These are phyloP conservation scores for Fusarium algeriense DNA, from an alignment of 2,329 filamentous ascomycete species.

Conservation along the genomic window DNA sequence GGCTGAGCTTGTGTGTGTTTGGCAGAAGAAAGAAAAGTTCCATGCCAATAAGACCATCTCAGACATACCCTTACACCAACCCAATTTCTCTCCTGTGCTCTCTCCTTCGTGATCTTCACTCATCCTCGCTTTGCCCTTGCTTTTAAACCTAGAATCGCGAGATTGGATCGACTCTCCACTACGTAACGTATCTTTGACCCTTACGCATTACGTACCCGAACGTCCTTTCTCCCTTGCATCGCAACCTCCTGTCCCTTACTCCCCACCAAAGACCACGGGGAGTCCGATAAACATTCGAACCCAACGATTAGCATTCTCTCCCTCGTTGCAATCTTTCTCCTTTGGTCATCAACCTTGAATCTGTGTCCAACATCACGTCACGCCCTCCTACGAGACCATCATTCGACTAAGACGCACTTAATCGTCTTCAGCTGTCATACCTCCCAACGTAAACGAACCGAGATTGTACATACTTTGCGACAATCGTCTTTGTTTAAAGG, in stretches of 20 bases:
- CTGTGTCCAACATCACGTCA: neutral
- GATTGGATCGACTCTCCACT: slow-evolving; percentile 11
- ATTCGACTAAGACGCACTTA: neutral
- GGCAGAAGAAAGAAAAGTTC: slow-evolving; percentile 20
- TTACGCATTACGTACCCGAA: slow-evolving; percentile 13
- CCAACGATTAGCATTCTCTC: slow-evolving; percentile 4
- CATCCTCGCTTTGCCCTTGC: neutral
- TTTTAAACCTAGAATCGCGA: slow-evolving; percentile 6
- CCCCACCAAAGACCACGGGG: neutral
- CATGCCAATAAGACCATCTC: slow-evolving; percentile 7
- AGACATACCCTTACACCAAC: slow-evolving; percentile 16
- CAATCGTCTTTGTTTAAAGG: slow-evolving; percentile 3
- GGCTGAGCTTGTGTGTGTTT: slow-evolving; percentile 9
- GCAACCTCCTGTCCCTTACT: slow-evolving; percentile 9
- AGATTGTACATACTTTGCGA: slow-evolving; percentile 21
- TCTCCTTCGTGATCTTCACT: slow-evolving; percentile 1
- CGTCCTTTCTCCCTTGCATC: slow-evolving; percentile 12
- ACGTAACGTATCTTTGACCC: neutral
- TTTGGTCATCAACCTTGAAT: neutral
- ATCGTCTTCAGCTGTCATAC: neutral
- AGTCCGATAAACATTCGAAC: neutral
- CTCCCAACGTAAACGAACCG: slow-evolving; percentile 1
- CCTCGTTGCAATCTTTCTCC: neutral
- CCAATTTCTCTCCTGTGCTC: neutral
- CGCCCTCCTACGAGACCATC: neutral